Evolutionary conservation across 768 basidiomycete species (phyloP).

Genomic region (Ramaria sp.): DNA sequence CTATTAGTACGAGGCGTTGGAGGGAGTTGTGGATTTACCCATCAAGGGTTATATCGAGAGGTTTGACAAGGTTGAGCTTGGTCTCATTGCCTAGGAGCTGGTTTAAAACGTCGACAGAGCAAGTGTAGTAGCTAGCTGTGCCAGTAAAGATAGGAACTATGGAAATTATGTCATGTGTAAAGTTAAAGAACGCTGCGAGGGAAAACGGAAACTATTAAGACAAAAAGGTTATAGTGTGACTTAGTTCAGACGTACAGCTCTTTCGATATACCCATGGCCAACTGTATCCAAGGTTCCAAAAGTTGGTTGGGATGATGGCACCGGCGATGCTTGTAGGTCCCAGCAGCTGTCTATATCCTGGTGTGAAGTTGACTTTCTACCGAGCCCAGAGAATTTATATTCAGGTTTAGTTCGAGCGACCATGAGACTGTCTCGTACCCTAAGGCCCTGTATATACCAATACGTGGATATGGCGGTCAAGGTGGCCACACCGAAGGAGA

Average conservation of each 20-base stretch:
- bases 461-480: too few relatives aligned
- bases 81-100: conserved; percentile 16
- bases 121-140: conserved; percentile 13
- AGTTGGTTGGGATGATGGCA: not conserved
- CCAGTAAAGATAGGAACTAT: conserved; percentile 17
- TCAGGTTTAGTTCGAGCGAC: too few relatives aligned
- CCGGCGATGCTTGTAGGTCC: not conserved
- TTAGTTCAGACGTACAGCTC: not conserved
- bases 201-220: too few relatives aligned
- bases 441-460: too few relatives aligned
- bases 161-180: conserved; percentile 18
- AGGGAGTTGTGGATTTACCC: too few relatives aligned
- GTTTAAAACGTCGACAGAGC: conserved; percentile 18
- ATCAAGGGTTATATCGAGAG: not conserved
- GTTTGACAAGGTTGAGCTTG: conserved; percentile 12
- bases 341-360: not conserved
- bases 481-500: too few relatives aligned
- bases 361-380: not conserved
- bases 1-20: too few relatives aligned
- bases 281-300: not conserved
- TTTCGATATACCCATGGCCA: not conserved
- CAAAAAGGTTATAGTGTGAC: too few relatives aligned
- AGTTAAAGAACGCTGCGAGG: conserved; percentile 15
- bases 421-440: too few relatives aligned
- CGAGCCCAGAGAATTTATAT: too few relatives aligned